phyloP scores from a whole-genome alignment of 768 basidiomycete genomes.

The Coprinopsis sp. region DNA sequence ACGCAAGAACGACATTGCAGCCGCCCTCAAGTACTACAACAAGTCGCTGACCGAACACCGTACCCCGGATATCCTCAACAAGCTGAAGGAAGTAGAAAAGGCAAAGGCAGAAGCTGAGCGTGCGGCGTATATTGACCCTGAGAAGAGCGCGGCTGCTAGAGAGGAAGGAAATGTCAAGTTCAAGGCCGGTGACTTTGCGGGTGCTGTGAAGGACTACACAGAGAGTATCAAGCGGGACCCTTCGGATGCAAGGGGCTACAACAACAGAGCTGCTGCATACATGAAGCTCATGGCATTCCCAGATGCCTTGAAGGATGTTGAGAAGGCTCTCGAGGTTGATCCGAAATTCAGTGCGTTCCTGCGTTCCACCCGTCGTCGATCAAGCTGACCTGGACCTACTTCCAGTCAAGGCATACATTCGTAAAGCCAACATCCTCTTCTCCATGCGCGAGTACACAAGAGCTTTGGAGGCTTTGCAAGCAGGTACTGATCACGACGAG shows the following conservation, averaged over 20 bases:
- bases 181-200: conserved; percentile 89
- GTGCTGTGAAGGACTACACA: conserved; percentile 86
- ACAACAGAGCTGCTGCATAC: conserved; percentile 97
- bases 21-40: conserved; percentile 87
- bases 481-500: conserved; percentile 72
- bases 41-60: conserved; percentile 97
- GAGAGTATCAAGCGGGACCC: conserved; percentile 98
- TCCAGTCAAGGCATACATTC: conserved; percentile 90
- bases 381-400: neutral
- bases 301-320: conserved; percentile 93
- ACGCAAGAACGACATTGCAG: conserved; percentile 68
- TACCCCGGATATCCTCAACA: conserved; percentile 86
- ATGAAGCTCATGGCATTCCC: conserved; percentile 91
- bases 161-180: conserved; percentile 92
- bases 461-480: conserved; percentile 79
- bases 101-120: conserved; percentile 72
- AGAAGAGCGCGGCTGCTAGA: conserved; percentile 72
- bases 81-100: conserved; percentile 82
- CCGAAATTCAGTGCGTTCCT: conserved; percentile 64
- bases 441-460: conserved; percentile 90
- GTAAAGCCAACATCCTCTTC: conserved; percentile 81
- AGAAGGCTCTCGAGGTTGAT: conserved; percentile 90
- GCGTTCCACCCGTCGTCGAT: neutral
- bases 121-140: conserved; percentile 83
- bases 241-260: conserved; percentile 86